Base-by-base conservation (phyloP, 2,329 filamentous ascomycete genomes). In the Neonectria hederae region DNA sequence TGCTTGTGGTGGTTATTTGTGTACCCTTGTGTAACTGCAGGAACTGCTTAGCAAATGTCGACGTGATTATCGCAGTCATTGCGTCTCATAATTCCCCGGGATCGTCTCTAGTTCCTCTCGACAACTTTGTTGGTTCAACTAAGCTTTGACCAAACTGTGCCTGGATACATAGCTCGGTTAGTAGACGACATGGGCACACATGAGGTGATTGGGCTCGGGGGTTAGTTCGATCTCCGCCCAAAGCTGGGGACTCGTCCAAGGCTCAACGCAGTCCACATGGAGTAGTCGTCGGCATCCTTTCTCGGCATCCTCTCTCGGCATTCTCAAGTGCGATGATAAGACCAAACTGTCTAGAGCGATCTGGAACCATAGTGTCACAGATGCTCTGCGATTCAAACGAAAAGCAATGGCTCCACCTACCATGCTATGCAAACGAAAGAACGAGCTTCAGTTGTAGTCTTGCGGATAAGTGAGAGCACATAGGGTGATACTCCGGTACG, bases 21-120 rank as follows among this genome's bases (percentile, higher is more conserved):
- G 62, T 49, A 43, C 48, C 62, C 57, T 22, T 35, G 46, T 32
- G 46, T 40, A 55, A 26, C 63, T 60, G 46, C 59, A 65, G 63
- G 55, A 63, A 63, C 55, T 45, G 32, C n/a, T 45, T 21, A 53
- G 32, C 24, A 24, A 40, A 8, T 38, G 22, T 26, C 32, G 24
- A 53, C 58, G 28, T 42, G 49, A 54, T 28, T 42, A 35, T 40
- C 19, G n/a, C n/a, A 10, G 38, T 22, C 45, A 54, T 40, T 19
- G 58, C 32, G 26, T 35, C 56, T 46, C 48, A 21, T 26, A 30
- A 28, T 21, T 32, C 48, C 26, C 28, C 48, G 28, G n/a, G 17
- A 11, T 28, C 19, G 17, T 28, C 46, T 46, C 6, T 46, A 19
- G 46, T n/a, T 49, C 26, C n/a, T 28, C 4, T 11, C 45, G 14